Evolutionary conservation across 2,329 filamentous ascomycete species (phyloP).

Genomic region (Thelonectria olida): DNA sequence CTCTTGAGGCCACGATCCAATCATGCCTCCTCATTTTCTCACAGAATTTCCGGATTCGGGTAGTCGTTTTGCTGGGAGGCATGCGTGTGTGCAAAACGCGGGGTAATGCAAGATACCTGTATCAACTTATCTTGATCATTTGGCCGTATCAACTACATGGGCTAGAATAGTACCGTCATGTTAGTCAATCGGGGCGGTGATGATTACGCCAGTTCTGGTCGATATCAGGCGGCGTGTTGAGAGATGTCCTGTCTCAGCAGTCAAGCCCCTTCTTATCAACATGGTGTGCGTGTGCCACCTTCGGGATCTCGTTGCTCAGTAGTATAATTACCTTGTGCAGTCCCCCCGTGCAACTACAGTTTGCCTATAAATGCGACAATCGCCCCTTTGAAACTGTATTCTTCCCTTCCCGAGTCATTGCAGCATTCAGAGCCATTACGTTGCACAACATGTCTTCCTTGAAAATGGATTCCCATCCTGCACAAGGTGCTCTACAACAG

Average conservation of each 20-base stretch:
- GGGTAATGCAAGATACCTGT: neutral
- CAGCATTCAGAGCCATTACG: neutral
- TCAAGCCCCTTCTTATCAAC: neutral
- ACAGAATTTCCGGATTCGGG: slow-evolving; percentile 7
- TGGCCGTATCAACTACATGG: neutral
- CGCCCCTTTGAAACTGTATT: neutral
- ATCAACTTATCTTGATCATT: neutral
- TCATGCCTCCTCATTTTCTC: neutral
- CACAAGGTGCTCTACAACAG: slow-evolving; percentile 34
- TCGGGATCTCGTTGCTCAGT: neutral
- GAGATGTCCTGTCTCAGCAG: neutral
- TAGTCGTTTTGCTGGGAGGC: neutral
- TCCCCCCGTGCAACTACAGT: neutral
- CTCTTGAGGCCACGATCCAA: neutral
- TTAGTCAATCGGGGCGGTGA: neutral
- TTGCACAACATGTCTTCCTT: neutral
- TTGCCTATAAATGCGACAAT: neutral
- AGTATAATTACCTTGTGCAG: neutral
- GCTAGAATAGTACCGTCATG: neutral
- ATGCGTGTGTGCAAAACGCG: neutral
- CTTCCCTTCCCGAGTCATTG: neutral
- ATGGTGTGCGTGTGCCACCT: neutral
- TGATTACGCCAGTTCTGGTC: neutral
- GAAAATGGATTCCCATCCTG: neutral
- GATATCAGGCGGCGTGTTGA: neutral